Conservation (phyloP, 2,329 filamentous ascomycete species). For the Fusarium dlaminii region DNA sequence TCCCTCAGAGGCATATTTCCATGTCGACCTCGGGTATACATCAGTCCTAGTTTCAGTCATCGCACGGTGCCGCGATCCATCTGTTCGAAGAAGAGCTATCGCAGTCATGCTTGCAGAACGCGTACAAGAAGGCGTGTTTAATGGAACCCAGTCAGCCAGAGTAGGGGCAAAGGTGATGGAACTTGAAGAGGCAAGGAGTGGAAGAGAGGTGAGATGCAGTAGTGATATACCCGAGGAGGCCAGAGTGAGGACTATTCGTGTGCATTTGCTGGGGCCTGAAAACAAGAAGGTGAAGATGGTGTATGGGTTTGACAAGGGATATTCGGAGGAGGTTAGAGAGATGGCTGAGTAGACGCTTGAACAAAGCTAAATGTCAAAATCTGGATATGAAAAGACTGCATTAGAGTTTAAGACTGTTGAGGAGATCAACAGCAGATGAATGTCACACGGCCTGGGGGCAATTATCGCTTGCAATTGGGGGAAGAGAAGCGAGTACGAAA, state of each 20-base stretch:
- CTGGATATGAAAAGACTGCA: no score
- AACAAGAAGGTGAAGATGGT: conserved; percentile 1
- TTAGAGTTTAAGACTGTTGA: fast-evolving
- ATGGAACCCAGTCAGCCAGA: background rate
- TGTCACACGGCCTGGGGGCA: fast-evolving
- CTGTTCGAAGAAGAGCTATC: conserved; percentile 4
- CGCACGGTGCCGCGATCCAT: conserved; percentile 18
- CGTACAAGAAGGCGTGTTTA: conserved; percentile 18
- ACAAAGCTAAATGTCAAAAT: fast-evolving
- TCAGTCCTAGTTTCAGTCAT: conserved; percentile 11
- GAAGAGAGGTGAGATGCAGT: background rate
- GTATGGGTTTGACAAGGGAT: conserved; percentile 6
- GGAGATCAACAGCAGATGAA: background rate
- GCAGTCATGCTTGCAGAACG: conserved; percentile 15
- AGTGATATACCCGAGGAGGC: background rate
- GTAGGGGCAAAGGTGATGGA: conserved; percentile 20
- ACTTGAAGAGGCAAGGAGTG: conserved; percentile 13
- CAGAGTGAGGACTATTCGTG: conserved; percentile 4
- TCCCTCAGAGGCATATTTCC: background rate
- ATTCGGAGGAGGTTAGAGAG: background rate
- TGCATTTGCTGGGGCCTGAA: background rate
- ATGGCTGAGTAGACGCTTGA: background rate
- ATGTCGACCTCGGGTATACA: conserved; percentile 19
- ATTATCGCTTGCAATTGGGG: background rate
- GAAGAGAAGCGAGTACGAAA: background rate